Evolutionary conservation across 2,329 filamentous ascomycete species (phyloP), one percentile per base, ranked within the genome.

Genomic region (Sporothrix curviconia): DNA sequence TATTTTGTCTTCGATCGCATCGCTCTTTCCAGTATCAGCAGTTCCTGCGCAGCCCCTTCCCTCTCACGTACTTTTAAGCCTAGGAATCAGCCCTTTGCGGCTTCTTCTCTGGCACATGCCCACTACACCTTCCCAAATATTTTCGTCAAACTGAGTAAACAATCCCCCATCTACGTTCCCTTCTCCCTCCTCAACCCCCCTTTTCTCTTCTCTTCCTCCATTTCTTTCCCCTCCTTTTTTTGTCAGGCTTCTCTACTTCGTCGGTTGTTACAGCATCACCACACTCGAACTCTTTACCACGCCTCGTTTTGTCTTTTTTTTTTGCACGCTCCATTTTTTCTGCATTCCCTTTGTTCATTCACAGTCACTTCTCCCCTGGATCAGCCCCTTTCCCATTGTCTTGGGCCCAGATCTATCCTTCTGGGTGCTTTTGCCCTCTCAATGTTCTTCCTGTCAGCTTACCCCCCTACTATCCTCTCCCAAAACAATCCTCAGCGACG

Each of bases 181-280:
- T 14, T 15, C 32, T 32, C 2, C 34, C 17, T 51, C 28, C 19
- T 40, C 43, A n/a, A n/a, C 9, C 28, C 24, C 12, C 37, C 19
- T 22, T n/a, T n/a, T 22, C n/a, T n/a, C 44, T n/a, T 22, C n/a
- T 24, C 37, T 15, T 17, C 12, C 9, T 28, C 42, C 30, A 32
- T n/a, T 28, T 37, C 37, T n/a, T n/a, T n/a, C 15, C 19, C 12
- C 15, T 37, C 37, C 22, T 25, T 24, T 37, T 46, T 17, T 39
- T 57, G 17, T 50, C 30, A 42, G 43, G 24, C 55, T 55, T 60
- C 55, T 60, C 55, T 57, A 58, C 61, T 58, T 25, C 62, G 59
- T 57, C 59, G 61, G 59, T 61, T 40, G 40, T 63, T 60, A 60
- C 47, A 63, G 54, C 59, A 60, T 62, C 54, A 54, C 55, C 60